Evolutionary conservation across 495 filamentous ascomycete species (phyloP).

Genomic region (Penicillium riverlandense): DNA sequence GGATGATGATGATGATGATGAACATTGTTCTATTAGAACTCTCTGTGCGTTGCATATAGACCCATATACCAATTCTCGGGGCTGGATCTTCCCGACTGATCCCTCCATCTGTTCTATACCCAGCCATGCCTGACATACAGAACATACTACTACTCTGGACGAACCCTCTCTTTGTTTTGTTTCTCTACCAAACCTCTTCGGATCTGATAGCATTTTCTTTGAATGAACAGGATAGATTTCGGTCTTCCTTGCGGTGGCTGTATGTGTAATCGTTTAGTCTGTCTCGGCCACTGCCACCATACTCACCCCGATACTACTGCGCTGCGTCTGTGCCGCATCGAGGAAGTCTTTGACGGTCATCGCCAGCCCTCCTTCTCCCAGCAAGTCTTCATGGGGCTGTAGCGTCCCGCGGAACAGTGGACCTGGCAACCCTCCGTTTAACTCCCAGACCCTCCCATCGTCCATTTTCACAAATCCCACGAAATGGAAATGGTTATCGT

Average conservation of each 20-base stretch:
- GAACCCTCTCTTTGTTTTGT: too few relatives aligned
- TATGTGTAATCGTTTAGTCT: too few relatives aligned
- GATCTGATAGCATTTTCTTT: too few relatives aligned
- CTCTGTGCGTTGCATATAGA: conserved; percentile 2
- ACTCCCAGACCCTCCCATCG: conserved; percentile 66
- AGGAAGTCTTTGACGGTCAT: conserved; percentile 58
- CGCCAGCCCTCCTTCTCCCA: conserved; percentile 58
- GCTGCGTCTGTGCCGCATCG: conserved; percentile 37
- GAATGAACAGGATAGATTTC: too few relatives aligned
- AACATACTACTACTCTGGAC: too few relatives aligned
- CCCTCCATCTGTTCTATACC: too few relatives aligned
- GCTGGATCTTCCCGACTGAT: not conserved
- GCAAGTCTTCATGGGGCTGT: conserved; percentile 56
- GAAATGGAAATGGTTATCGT: conserved; percentile 65
- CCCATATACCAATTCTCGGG: not conserved
- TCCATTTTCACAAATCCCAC: conserved; percentile 68
- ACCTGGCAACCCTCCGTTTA: conserved; percentile 70
- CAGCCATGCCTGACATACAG: too few relatives aligned
- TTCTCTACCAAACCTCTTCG: too few relatives aligned
- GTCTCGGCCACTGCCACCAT: conserved; percentile 43
- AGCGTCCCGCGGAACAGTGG: conserved; percentile 64
- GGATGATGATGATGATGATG: conserved; percentile 19
- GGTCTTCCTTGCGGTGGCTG: too few relatives aligned
- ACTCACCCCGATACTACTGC: conserved; percentile 53
- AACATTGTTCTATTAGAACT: not conserved